Evolutionary conservation across 768 basidiomycete genomes (phyloP).

Genomic region (Leccinum subtestaceum): DNA sequence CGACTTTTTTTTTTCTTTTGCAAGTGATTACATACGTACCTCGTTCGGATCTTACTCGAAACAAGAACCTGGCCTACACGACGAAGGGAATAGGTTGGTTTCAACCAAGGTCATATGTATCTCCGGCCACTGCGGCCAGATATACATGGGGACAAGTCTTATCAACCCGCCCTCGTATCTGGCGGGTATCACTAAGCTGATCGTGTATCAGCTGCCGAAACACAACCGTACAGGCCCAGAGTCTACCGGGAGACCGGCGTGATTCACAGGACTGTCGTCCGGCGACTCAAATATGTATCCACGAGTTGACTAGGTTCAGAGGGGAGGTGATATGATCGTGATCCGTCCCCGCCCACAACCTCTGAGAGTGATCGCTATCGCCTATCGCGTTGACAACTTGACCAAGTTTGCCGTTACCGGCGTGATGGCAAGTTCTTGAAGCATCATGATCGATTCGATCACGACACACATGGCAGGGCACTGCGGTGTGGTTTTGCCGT

Average conservation of each 20-base stretch:
- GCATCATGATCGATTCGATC: not conserved
- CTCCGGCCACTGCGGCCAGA: not conserved
- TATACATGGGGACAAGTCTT: not conserved
- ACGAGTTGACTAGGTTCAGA: not conserved
- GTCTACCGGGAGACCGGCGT: not conserved
- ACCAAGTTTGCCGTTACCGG: not conserved
- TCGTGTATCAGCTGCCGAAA: not conserved
- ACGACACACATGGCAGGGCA: not conserved
- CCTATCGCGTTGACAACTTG: not conserved
- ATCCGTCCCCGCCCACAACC: not conserved
- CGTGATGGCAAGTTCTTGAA: not conserved
- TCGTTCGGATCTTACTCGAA: not conserved
- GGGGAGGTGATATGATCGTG: not conserved
- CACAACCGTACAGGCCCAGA: not conserved
- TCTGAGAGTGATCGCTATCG: not conserved
- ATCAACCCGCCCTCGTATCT: not conserved
- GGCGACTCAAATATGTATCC: not conserved
- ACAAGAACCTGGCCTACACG: not conserved
- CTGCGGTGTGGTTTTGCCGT: not conserved
- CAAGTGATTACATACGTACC: not conserved
- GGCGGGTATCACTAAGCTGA: not conserved
- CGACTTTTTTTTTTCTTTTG: not conserved
- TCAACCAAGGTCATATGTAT: not conserved
- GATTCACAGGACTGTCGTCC: not conserved
- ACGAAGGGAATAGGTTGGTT: not conserved